Evolutionary conservation across 2,329 filamentous ascomycete species (phyloP).

Genomic region (Exophiala lecanii-corni): DNA sequence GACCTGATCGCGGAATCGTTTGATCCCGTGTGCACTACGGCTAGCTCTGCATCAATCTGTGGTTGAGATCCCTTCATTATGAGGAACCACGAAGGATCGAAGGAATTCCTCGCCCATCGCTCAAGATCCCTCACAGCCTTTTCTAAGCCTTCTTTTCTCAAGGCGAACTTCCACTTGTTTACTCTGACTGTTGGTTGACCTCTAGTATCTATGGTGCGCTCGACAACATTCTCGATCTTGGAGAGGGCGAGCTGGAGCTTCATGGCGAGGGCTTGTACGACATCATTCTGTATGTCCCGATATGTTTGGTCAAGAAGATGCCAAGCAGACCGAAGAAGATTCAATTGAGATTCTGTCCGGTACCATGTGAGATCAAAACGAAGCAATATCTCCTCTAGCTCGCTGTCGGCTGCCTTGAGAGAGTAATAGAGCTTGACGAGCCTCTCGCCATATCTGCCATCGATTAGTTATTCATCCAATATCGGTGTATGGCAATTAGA

Average conservation of each 20-base stretch:
- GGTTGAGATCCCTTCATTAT: neutral
- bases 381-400: neutral
- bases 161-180: no score
- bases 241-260: neutral
- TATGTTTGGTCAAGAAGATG: neutral
- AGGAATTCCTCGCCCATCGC: neutral
- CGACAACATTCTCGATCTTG: neutral
- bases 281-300: neutral
- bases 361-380: neutral
- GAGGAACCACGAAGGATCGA: constrained; percentile 1
- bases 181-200: no score
- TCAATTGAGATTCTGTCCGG: neutral
- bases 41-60: neutral
- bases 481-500: no score
- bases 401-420: neutral
- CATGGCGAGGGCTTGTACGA: neutral
- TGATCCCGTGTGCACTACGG: neutral
- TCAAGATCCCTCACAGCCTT: neutral
- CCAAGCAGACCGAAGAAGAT: neutral
- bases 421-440: neutral
- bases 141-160: no score
- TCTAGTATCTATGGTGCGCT: no score
- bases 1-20: neutral
- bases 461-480: no score
- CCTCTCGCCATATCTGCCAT: constrained; percentile 1